Base-by-base conservation (phyloP, 2,329 filamentous ascomycete species). In the Sclerotinia minor region DNA sequence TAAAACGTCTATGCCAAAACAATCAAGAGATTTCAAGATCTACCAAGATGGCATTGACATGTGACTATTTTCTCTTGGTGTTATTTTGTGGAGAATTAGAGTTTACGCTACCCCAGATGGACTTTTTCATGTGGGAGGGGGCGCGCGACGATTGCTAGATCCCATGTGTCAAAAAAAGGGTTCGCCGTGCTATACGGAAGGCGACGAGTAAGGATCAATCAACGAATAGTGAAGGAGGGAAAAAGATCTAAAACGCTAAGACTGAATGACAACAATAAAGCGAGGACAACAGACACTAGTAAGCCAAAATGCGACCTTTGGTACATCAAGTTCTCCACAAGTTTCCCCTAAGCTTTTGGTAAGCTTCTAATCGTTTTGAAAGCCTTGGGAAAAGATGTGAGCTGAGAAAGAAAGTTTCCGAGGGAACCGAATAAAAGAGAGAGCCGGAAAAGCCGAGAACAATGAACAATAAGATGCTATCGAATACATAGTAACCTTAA, bases 81-180 rank as follows among this genome's bases (percentile, higher is more conserved):
- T 64, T n/a, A n/a, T 3, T n/a, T 13, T n/a, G 44, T 9, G 29
- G 54, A 52, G 17, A 49, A 38, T 60, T 60, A 60, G 13, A 66
- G 64, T 66, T 66, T 60, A 32, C 64, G 24, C 64, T 66, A 66
- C 41, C 63, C 63, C 64, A 50, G 64, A 65, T 24, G 9, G 21
- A 47, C 52, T 58, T 65, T 58, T n/a, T 26, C 21, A 41, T 41
- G 5, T 38, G 26, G 13, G 49, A 41, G 54, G 49, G 41, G 54
- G 15, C 38, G 21, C 11, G 53, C 21, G n/a, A 7, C 38, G 32
- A 61, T 38, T 35, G 35, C 45, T 38, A 61, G 59, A 15, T 38
- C 32, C 29, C 52, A 35, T 32, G 13, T 53, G 49, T 17, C 49
- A 52, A 15, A 44, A 44, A 26, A 24, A 32, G 26, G 19, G 19